A percentile compares a stretch with the other conserved stretches of the same genome.
Conservation (phyloP, 805 yeast species). For the Cyberlindnera saturnus region DNA sequence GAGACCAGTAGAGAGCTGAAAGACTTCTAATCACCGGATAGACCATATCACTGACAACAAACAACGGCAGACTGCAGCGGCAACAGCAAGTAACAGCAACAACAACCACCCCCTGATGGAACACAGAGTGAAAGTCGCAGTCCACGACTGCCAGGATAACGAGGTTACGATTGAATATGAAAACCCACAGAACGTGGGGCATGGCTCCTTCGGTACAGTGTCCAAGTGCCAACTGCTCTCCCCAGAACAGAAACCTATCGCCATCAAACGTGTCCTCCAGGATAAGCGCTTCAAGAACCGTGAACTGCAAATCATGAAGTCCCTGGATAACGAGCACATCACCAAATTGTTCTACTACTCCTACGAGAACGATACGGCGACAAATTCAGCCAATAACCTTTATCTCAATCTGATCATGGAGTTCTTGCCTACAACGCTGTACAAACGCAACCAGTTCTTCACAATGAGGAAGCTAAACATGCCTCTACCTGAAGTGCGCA, state of each 20-base stretch:
- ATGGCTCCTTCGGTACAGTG: conserved; percentile 99
- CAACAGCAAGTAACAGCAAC: too few species aligned
- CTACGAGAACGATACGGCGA: conserved; percentile 57
- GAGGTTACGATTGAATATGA: conserved; percentile 59
- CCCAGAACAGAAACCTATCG: conserved; percentile 65
- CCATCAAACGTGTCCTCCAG: conserved; percentile 93
- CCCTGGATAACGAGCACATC: conserved; percentile 78
- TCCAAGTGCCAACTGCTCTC: conserved; percentile 78
- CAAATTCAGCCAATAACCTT: conserved; percentile 46
- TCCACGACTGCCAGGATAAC: conserved; percentile 9
- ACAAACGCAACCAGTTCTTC: conserved; percentile 83
- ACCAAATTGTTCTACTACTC: conserved; percentile 85
- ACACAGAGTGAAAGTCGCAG: conserved; percentile 1
- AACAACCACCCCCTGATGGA: too few species aligned
- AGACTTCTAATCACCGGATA: too few species aligned
- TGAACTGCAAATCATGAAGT: conserved; percentile 92
- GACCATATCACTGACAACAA: too few species aligned
- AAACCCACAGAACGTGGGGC: conserved; percentile 89
- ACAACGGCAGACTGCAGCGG: too few species aligned
- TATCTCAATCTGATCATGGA: conserved; percentile 88
- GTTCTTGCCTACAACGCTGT: conserved; percentile 92
- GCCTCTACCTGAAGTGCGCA: conserved; percentile 87
- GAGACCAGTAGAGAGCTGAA: too few species aligned
- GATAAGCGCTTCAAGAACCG: conserved; percentile 92
- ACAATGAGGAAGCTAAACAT: conserved; percentile 66